Evolutionary conservation across 169 alveolate species (phyloP), one percentile per base, ranked within the genome.

Genomic region (Babesia gibsoni): DNA sequence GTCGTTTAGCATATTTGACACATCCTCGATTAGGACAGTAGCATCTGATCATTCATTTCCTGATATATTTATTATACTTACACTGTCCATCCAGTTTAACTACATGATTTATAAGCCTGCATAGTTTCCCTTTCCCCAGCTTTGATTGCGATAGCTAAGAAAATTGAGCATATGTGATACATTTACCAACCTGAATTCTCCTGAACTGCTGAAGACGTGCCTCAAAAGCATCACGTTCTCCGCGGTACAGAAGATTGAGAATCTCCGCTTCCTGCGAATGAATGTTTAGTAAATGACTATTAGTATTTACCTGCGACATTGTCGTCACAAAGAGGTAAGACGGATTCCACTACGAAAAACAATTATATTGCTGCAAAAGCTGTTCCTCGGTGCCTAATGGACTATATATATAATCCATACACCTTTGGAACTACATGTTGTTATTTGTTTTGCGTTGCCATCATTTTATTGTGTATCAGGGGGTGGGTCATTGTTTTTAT

Each of bases 221-320:
- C 50, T 75, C 84, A 36, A 75, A 75, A 52, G 74, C 69, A 12
- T 75, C 84, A 30, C 84, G 68, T 25, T 66, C 57, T 8, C 80
- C 69, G 7, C 42, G 23, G 37, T 65, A 43, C 27, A 75, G 64
- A 32, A 75, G 80, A 36, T 66, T 52, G 41, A 75, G 73, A 4
- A 75, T 75, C 41, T 65, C 66, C 53, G 69, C 56, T 42, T 75
- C 84, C 84, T 75, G 42, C 32, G 45, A 42, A 37, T n/a, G 12
- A 7, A 56, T 22, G 30, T 29, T 23, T 23, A 30, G 35, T 18
- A 35, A 16, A 1, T 2, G n/a, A 3, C 29, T 1, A 23, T 50
- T 23, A 23, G 33, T 41, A 50, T n/a, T n/a, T 23, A 50, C 59
- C 59, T 50, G 59, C 59, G 59, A n/a, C 59, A 50, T 50, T 25